Conservation (phyloP, 2,329 filamentous ascomycete genomes). For the Pestalotiopsis sp. region DNA sequence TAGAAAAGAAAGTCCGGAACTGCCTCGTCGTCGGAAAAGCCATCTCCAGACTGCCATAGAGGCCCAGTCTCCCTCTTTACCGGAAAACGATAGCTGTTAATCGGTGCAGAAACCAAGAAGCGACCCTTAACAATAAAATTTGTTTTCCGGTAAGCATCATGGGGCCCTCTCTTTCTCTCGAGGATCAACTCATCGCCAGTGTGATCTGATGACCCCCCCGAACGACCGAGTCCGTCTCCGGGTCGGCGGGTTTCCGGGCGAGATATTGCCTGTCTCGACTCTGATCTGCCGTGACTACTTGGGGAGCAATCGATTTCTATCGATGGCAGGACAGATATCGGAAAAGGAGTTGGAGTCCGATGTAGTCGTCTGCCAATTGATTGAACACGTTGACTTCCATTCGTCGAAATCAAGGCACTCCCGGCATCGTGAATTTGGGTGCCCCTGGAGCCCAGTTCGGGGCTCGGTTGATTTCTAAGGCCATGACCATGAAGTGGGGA, state of each 20-base stretch:
- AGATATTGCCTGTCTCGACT: neutral
- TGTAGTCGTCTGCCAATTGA: neutral
- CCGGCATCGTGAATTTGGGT: neutral
- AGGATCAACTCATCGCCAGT: neutral
- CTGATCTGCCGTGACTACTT: neutral
- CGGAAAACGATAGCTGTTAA: constrained; percentile 24
- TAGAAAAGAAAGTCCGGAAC: constrained; percentile 22
- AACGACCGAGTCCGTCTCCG: neutral
- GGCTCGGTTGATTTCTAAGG: neutral
- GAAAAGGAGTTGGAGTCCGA: neutral
- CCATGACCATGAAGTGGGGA: neutral
- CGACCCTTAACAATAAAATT: neutral
- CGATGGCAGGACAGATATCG: neutral
- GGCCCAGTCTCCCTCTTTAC: constrained; percentile 24
- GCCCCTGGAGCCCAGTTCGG: neutral
- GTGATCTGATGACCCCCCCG: neutral
- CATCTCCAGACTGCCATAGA: constrained; percentile 30
- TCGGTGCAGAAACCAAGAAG: neutral
- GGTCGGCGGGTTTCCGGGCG: neutral
- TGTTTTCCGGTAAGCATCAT: neutral
- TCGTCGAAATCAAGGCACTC: neutral
- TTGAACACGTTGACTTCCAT: neutral
- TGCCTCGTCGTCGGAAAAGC: constrained; percentile 32
- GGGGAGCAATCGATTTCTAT: neutral
- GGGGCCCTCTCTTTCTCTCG: neutral